These are phyloP conservation scores for Mariannaea sp. DNA, from an alignment of 2,329 filamentous ascomycete species.

Conservation along the genomic window DNA sequence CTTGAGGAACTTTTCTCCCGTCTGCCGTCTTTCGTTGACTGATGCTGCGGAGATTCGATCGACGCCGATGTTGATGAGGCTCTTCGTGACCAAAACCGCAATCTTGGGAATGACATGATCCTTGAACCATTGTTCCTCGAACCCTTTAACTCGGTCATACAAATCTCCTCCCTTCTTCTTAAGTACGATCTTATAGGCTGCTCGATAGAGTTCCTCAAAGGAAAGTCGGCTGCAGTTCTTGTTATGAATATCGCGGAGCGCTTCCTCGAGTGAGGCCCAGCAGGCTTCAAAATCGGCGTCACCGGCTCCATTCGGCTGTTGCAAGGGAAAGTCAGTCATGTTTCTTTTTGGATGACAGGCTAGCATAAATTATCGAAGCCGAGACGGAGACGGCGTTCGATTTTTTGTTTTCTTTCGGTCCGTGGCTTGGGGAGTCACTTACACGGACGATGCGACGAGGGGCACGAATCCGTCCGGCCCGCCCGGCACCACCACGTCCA, in stretches of 20 bases:
- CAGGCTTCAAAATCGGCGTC: conserved; percentile 83
- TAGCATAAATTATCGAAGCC: not conserved
- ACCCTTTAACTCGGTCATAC: conserved; percentile 78
- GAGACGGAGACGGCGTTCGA: not conserved
- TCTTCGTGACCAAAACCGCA: conserved; percentile 70
- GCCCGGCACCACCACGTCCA: conserved; percentile 51
- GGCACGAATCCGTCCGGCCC: conserved; percentile 48
- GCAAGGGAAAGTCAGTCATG: conserved; percentile 12
- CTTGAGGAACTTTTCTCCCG: conserved; percentile 81
- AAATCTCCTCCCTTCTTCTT: conserved; percentile 83
- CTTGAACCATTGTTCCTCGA: conserved; percentile 82
- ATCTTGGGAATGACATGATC: conserved; percentile 74
- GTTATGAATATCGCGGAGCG: conserved; percentile 85
- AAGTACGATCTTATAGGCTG: conserved; percentile 90
- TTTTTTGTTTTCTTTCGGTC: not conserved
- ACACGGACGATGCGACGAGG: conserved; percentile 50
- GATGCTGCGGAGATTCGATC: conserved; percentile 63
- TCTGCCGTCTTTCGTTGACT: conserved; percentile 76
- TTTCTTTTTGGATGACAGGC: not conserved
- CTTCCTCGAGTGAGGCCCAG: conserved; percentile 77
- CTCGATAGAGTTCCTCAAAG: conserved; percentile 94
- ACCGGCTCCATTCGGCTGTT: conserved; percentile 46
- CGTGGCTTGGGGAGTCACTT: conserved; percentile 33
- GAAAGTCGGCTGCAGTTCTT: conserved; percentile 89
- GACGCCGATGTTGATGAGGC: conserved; percentile 65